Conservation (phyloP, 2,329 filamentous ascomycete genomes). For the Mycosphaerella sp. region DNA sequence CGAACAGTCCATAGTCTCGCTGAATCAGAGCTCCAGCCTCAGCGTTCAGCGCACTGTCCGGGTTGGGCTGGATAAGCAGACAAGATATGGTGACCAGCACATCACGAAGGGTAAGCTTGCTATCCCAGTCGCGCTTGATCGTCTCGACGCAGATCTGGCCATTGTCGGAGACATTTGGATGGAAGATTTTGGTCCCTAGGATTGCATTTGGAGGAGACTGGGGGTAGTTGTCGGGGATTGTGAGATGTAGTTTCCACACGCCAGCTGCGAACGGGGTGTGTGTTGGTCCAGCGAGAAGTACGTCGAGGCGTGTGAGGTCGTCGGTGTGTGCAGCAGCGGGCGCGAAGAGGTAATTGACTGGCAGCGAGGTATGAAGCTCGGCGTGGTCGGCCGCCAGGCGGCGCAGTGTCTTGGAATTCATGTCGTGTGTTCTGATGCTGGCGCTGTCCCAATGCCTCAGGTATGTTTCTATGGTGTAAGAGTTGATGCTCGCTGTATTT, state of each 20-base stretch:
- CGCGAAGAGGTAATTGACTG: conserved; percentile 57
- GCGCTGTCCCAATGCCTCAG: neutral
- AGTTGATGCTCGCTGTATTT: neutral
- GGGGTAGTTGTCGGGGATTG: conserved; percentile 54
- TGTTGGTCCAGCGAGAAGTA: conserved; percentile 54
- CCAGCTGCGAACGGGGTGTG: conserved; percentile 56
- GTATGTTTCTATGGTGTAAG: neutral
- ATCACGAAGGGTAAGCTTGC: conserved; percentile 52
- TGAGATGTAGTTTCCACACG: conserved; percentile 54
- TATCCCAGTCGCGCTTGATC: conserved; percentile 57
- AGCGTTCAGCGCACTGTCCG: conserved; percentile 58
- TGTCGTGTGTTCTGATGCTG: neutral
- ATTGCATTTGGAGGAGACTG: conserved; percentile 50
- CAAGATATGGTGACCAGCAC: conserved; percentile 56
- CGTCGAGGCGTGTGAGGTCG: conserved; percentile 52
- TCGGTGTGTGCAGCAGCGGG: conserved; percentile 38
- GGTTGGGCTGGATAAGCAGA: conserved; percentile 58
- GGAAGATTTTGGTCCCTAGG: conserved; percentile 57
- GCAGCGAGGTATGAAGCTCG: conserved; percentile 51
- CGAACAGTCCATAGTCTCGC: conserved; percentile 54
- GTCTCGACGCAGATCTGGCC: conserved; percentile 61
- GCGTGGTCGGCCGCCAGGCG: conserved; percentile 56
- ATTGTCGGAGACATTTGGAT: conserved; percentile 59
- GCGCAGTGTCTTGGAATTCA: conserved; percentile 48
- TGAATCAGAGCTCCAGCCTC: conserved; percentile 54